These are phyloP conservation scores for Terfezia boudieri DNA, from an alignment of 495 filamentous ascomycete species.

Conservation along the genomic window DNA sequence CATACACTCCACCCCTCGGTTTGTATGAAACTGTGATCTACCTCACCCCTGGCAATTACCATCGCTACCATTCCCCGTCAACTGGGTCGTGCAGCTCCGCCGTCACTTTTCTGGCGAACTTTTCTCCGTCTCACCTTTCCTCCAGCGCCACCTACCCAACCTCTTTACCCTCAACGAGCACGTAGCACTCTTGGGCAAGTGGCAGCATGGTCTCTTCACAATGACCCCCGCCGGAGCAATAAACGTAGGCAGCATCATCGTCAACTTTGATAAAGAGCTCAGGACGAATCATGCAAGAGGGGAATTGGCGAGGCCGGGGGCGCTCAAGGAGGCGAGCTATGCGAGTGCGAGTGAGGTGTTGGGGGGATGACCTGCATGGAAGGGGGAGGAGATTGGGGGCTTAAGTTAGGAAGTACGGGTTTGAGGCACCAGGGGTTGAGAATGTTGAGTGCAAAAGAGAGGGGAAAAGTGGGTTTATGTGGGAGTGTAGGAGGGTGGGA, in stretches of 20 bases:
- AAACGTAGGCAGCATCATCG: constrained; percentile 92
- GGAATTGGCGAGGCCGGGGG: constrained; percentile 54
- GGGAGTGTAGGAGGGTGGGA: not conserved
- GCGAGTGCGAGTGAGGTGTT: constrained; percentile 51
- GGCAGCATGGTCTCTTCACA: constrained; percentile 94
- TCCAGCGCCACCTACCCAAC: constrained; percentile 74
- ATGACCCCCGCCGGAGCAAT: constrained; percentile 91
- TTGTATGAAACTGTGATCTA: constrained; percentile 43
- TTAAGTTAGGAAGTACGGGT: constrained; percentile 85
- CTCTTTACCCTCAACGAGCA: constrained; percentile 94
- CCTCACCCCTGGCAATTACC: constrained; percentile 95
- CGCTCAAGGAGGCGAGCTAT: constrained; percentile 80
- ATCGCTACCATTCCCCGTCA: constrained; percentile 90
- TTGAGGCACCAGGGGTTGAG: constrained; percentile 48
- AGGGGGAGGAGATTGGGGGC: constrained; percentile 94
- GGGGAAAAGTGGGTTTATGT: not conserved
- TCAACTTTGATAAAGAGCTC: constrained; percentile 92
- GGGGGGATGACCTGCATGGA: constrained; percentile 55
- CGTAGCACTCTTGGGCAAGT: constrained; percentile 77
- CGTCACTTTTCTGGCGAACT: constrained; percentile 94
- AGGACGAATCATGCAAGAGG: constrained; percentile 78
- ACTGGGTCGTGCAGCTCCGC: constrained; percentile 79
- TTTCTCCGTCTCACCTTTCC: constrained; percentile 81
- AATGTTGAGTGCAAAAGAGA: not conserved
- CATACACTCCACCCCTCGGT: constrained; percentile 2